Evolutionary conservation across 2,329 filamentous ascomycete species (phyloP).

Genomic region (Hyphodiscus sp.): DNA sequence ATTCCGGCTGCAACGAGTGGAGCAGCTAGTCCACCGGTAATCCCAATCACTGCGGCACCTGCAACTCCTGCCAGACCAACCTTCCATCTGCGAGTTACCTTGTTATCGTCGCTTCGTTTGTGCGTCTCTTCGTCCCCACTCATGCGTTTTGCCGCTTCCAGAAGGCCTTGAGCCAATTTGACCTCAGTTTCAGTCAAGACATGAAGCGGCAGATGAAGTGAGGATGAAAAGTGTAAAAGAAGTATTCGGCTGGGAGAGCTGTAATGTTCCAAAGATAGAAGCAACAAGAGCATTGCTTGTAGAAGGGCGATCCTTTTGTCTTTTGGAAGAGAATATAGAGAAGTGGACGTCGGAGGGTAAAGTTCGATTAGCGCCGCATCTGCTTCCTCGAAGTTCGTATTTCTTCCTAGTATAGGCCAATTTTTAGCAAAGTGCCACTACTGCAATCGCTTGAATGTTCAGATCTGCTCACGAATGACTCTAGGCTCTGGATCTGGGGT

Average conservation of each 20-base stretch:
- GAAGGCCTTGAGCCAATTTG: conserved; percentile 66
- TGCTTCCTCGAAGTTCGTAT: conserved; percentile 38
- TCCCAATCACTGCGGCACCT: conserved; percentile 70
- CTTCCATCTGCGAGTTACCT: conserved; percentile 73
- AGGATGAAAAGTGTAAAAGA: conserved; percentile 63
- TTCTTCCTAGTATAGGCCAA: conserved; percentile 7
- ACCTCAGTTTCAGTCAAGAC: conserved; percentile 65
- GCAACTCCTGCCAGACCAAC: conserved; percentile 84
- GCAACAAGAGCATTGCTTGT: conserved; percentile 63
- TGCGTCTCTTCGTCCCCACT: conserved; percentile 64
- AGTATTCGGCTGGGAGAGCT: conserved; percentile 66
- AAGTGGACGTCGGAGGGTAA: conserved; percentile 54
- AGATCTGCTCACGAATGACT: conserved; percentile 19
- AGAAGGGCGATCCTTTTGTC: conserved; percentile 62
- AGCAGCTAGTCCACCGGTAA: conserved; percentile 69
- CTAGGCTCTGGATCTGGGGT: conserved; percentile 17
- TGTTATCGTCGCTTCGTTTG: conserved; percentile 65
- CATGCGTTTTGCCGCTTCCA: conserved; percentile 68
- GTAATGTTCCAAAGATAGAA: conserved; percentile 74
- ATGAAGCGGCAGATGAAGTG: conserved; percentile 59
- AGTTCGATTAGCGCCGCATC: conserved; percentile 43
- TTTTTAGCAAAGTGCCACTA: not conserved
- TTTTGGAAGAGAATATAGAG: conserved; percentile 51
- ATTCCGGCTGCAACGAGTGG: conserved; percentile 73
- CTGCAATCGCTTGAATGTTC: not conserved